Evolutionary conservation across 2,329 filamentous ascomycete species (phyloP).

Genomic region (Aureobasidium pullulans): DNA sequence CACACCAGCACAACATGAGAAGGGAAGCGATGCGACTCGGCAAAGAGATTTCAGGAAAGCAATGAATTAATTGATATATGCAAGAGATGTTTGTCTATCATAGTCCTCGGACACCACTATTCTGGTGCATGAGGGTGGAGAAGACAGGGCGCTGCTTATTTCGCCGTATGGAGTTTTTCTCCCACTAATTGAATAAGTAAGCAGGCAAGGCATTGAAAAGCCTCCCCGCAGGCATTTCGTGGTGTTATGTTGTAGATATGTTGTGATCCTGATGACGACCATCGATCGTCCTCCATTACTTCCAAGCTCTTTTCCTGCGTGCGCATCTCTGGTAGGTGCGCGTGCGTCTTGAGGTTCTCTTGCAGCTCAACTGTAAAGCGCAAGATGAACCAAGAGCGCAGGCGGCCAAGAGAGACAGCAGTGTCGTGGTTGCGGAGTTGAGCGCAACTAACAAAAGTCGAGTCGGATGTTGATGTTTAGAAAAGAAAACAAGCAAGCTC

Average conservation of each 20-base stretch:
- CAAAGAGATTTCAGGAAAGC: neutral
- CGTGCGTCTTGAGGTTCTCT: neutral
- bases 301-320: neutral
- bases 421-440: no score
- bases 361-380: neutral
- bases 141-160: slow-evolving; percentile 13
- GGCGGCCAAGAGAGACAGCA: neutral
- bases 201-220: slow-evolving; percentile 4
- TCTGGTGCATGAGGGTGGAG: slow-evolving; percentile 4
- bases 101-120: slow-evolving; percentile 5
- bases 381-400: neutral
- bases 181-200: slow-evolving; percentile 10
- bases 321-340: neutral
- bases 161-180: neutral
- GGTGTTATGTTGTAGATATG: neutral
- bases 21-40: neutral
- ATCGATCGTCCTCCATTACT: neutral
- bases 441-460: neutral
- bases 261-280: neutral
- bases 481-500: neutral
- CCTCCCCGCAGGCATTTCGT: slow-evolving; percentile 8
- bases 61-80: neutral
- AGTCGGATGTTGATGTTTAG: neutral
- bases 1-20: neutral
- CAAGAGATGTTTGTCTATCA: slow-evolving; percentile 3